phyloP scores from a whole-genome alignment of 2,329 filamentous ascomycete species.

The Seiridium unicorne region DNA sequence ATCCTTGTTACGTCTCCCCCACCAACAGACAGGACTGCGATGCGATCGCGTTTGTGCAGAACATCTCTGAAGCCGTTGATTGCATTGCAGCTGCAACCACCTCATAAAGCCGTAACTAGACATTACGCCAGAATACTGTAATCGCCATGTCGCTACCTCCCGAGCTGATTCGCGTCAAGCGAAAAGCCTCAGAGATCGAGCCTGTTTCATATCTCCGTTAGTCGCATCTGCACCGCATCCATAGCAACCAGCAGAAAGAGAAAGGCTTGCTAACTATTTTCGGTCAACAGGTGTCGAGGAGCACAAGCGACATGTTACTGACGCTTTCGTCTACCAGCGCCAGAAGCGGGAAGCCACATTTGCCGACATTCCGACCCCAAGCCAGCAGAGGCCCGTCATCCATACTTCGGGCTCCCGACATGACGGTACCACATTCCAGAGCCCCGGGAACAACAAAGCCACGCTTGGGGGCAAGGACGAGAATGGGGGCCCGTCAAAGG shows the following conservation, averaged over 20 bases:
- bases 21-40: too few relatives aligned
- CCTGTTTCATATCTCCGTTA: slow-evolving; percentile 56
- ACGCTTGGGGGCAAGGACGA: not conserved
- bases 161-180: slow-evolving; percentile 59
- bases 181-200: slow-evolving; percentile 52
- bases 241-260: not conserved
- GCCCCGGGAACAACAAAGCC: slow-evolving; percentile 14
- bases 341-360: slow-evolving; percentile 34
- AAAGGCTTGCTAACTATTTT: not conserved
- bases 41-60: too few relatives aligned
- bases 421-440: slow-evolving; percentile 24
- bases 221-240: slow-evolving; percentile 20
- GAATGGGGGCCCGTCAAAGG: not conserved
- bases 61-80: too few relatives aligned
- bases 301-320: slow-evolving; percentile 52
- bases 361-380: slow-evolving; percentile 18
- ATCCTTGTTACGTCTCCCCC: too few relatives aligned
- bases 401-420: slow-evolving; percentile 44
- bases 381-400: slow-evolving; percentile 39
- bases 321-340: slow-evolving; percentile 56
- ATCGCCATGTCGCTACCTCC: slow-evolving; percentile 54
- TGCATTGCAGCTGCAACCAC: too few relatives aligned
- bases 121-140: not conserved
- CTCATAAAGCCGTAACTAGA: too few relatives aligned
- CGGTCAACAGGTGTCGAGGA: slow-evolving; percentile 43